A percentile compares a stretch with the other conserved stretches of the same genome.
Evolutionary conservation across 768 basidiomycete genomes (phyloP).

Genomic region (Xanthoconium purpureum): DNA sequence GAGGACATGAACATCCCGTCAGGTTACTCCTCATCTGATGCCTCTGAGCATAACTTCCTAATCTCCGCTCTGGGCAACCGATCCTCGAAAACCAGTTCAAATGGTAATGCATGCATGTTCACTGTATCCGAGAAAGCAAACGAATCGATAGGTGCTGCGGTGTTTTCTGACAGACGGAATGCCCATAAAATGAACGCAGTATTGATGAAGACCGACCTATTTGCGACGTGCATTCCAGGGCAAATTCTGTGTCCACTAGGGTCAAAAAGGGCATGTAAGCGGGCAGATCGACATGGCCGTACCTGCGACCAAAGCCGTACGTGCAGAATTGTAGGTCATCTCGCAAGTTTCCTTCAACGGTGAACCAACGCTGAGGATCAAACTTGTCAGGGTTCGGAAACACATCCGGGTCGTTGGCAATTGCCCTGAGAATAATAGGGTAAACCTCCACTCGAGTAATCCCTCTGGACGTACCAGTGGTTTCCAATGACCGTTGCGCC

Average conservation of each 20-base stretch:
- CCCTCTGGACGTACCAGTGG: slow-evolving; percentile 3
- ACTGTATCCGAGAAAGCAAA: slow-evolving; percentile 47
- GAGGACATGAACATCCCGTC: background rate
- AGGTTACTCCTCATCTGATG: background rate
- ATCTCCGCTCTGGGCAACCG: slow-evolving; percentile 3
- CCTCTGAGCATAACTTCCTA: slow-evolving; percentile 3
- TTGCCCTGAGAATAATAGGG: slow-evolving; percentile 3
- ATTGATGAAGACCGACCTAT: slow-evolving; percentile 56
- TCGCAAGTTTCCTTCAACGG: background rate
- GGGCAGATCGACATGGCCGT: background rate
- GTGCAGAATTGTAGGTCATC: slow-evolving; percentile 9
- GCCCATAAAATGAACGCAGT: slow-evolving; percentile 62
- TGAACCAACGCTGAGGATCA: slow-evolving; percentile 9
- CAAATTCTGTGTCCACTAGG: slow-evolving; percentile 6
- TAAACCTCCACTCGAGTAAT: background rate
- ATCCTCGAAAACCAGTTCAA: slow-evolving; percentile 9
- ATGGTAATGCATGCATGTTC: slow-evolving; percentile 6
- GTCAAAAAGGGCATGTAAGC: background rate
- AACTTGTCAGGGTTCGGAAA: slow-evolving; percentile 11
- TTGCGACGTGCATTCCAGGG: slow-evolving; percentile 37
- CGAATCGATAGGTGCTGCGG: slow-evolving; percentile 52
- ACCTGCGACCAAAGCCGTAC: slow-evolving; percentile 14
- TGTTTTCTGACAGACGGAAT: slow-evolving; percentile 50
- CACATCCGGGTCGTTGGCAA: slow-evolving; percentile 10
- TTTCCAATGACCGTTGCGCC: slow-evolving; percentile 11